Evolutionary conservation across 352 stramenopile species (phyloP), one percentile per base, ranked within the genome.

Genomic region (Pythium dissimile): DNA sequence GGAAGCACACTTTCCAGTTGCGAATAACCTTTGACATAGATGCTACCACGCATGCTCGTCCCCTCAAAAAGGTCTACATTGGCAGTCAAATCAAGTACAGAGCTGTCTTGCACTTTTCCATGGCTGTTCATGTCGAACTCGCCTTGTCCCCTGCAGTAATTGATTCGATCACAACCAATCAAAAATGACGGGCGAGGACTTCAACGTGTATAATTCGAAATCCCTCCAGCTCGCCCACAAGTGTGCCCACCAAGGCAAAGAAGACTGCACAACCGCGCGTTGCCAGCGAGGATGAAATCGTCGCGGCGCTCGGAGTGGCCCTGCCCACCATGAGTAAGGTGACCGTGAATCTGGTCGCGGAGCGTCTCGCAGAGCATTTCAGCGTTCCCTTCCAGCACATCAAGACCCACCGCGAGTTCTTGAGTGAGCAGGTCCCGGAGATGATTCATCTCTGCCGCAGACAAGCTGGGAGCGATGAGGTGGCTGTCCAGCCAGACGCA

Each of bases 131-230:
- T 54, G 47, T 54, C 43, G 31, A n/a, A n/a, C n/a, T n/a, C n/a
- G n/a, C n/a, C n/a, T n/a, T n/a, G n/a, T n/a, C n/a, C n/a, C n/a
- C n/a, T n/a, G n/a, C n/a, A n/a, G 30, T n/a, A 59, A 10, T 51
- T 26, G 28, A 59, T 59, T 35, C 28, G 51, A 15, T 20, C 2
- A 12, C 16, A 12, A 23, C 16, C 3, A 27, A 59, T 10, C 51
- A 24, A 30, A 51, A 37, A 45, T 51, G 13, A 51, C 18, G 51
- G 51, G 51, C 28, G 8, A 24, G 26, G 1, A 28, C 23, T 52
- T 60, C 42, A 61, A 61, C 53, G 43, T 61, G 53, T 34, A 34
- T 23, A 39, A 30, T 21, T 41, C 32, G 4, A 27, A 42, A 32
- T 6, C 30, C 18, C 23, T 35, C 26, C n/a, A n/a, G 37, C 7